Percentiles rank a stretch among this genome's conserved stretches.
Conservation (phyloP, 2,329 filamentous ascomycete species). For the Tolypocladium capitatum region DNA sequence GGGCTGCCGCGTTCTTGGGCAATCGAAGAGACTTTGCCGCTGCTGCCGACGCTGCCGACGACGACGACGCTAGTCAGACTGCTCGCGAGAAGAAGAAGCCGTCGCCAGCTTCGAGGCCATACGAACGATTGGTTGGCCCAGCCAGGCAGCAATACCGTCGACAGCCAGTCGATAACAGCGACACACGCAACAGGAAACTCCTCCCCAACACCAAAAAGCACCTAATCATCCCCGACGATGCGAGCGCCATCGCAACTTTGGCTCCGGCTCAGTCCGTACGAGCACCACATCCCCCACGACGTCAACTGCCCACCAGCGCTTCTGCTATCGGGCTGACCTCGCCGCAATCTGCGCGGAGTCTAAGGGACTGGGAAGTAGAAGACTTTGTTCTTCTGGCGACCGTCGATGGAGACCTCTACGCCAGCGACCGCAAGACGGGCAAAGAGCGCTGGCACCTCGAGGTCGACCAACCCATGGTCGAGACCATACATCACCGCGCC, state of each 20-base stretch:
- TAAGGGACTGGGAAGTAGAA: slow-evolving; percentile 99
- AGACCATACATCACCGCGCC: slow-evolving; percentile 68
- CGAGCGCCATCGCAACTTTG: slow-evolving; percentile 94
- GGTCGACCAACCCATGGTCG: slow-evolving; percentile 75
- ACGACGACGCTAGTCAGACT: not conserved
- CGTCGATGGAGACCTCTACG: slow-evolving; percentile 93
- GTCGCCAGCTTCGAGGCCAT: not conserved
- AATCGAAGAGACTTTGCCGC: slow-evolving; percentile 7
- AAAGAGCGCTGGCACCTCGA: slow-evolving; percentile 74
- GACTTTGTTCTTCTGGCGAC: slow-evolving; percentile 99
- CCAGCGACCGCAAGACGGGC: slow-evolving; percentile 77
- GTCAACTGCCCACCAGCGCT: slow-evolving; percentile 39
- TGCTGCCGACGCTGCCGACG: slow-evolving; percentile 7
- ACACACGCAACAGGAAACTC: not conserved
- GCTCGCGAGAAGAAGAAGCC: not conserved
- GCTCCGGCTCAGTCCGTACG: slow-evolving; percentile 92
- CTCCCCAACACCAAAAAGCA: slow-evolving; percentile 13
- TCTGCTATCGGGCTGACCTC: slow-evolving; percentile 54
- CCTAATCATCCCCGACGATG: slow-evolving; percentile 44
- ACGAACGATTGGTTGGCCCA: slow-evolving; percentile 6
- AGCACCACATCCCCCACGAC: slow-evolving; percentile 71
- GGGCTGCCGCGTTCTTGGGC: slow-evolving; percentile 13
- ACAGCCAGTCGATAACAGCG: slow-evolving; percentile 9
- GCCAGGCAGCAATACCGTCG: not conserved
- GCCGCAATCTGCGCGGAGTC: slow-evolving; percentile 88